phyloP scores from a whole-genome alignment of 495 filamentous ascomycete species.

The Parachaetomium inaequale region DNA sequence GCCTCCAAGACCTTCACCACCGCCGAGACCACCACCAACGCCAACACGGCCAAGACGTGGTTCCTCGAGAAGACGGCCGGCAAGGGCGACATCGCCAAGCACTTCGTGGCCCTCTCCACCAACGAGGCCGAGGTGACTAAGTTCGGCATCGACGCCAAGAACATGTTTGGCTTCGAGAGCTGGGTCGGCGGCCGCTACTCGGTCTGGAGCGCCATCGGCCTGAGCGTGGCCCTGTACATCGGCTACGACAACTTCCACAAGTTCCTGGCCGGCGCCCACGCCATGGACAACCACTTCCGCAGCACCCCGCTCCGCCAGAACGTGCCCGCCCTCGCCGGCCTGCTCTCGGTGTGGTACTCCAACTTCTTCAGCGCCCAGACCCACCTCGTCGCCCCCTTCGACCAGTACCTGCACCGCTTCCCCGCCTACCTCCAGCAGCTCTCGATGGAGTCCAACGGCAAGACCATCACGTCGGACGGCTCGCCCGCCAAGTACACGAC shows the following conservation, averaged over 20 bases:
- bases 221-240: constrained; percentile 90
- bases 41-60: constrained; percentile 94
- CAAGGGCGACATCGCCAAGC: constrained; percentile 88
- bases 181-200: constrained; percentile 99
- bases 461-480: constrained; percentile 88
- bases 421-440: constrained; percentile 98
- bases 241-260: constrained; percentile 96
- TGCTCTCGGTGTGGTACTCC: constrained; percentile 96
- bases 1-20: constrained; percentile 99
- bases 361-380: constrained; percentile 98
- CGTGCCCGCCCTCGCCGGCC: constrained; percentile 86
- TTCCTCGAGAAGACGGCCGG: constrained; percentile 77
- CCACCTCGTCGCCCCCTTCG: constrained; percentile 94
- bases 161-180: constrained; percentile 98
- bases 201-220: constrained; percentile 96
- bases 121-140: constrained; percentile 94
- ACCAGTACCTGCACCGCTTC: constrained; percentile 98
- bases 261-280: constrained; percentile 91
- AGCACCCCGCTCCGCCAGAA: constrained; percentile 88
- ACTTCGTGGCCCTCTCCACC: constrained; percentile 97
- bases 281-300: constrained; percentile 98
- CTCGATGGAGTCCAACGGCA: constrained; percentile 99
- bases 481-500: constrained; percentile 96
- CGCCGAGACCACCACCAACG: constrained; percentile 94
- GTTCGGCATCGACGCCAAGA: constrained; percentile 94